phyloP scores from a whole-genome alignment of 805 yeast species.

The Ogataea minuta region DNA sequence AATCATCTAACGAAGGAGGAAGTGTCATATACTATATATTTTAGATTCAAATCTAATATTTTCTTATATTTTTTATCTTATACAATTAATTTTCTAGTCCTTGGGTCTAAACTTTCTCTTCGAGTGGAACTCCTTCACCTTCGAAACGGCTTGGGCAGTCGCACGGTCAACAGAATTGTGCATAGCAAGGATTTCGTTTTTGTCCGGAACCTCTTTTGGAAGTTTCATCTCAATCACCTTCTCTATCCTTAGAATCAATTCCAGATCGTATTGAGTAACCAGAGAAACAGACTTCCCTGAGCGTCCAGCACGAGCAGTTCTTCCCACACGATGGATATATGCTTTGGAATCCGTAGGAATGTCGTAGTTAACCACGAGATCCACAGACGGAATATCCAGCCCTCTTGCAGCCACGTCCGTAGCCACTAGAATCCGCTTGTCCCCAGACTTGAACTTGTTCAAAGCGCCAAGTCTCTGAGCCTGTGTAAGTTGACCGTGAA shows the following conservation, averaged over 20 bases:
- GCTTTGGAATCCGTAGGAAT: slow-evolving; percentile 96
- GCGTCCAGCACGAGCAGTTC: slow-evolving; percentile 95
- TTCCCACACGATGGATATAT: slow-evolving; percentile 94
- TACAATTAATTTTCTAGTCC: slow-evolving; percentile 3
- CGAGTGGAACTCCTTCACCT: slow-evolving; percentile 63
- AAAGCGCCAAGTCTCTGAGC: slow-evolving; percentile 80
- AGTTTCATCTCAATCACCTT: slow-evolving; percentile 79
- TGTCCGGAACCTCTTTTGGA: slow-evolving; percentile 79
- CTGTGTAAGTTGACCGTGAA: slow-evolving; percentile 90
- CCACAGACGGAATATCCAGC: slow-evolving; percentile 91
- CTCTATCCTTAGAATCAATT: slow-evolving; percentile 83
- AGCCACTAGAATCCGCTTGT: slow-evolving; percentile 66
- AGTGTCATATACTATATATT: slow-evolving; percentile 4
- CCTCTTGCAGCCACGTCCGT: slow-evolving; percentile 97
- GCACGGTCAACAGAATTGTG: slow-evolving; percentile 91
- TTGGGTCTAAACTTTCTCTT: slow-evolving; percentile 21
- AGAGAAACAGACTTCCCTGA: slow-evolving; percentile 84
- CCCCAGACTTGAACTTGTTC: slow-evolving; percentile 75
- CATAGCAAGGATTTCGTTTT: slow-evolving; percentile 70
- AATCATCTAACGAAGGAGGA: slow-evolving; percentile 14
- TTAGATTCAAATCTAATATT: neutral
- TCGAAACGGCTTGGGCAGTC: slow-evolving; percentile 81
- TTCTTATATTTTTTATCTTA: neutral
- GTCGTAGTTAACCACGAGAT: slow-evolving; percentile 85
- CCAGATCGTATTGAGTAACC: slow-evolving; percentile 93